A percentile compares a stretch with the other conserved stretches of the same genome.
These are phyloP conservation scores for Trichoderma koningii DNA, from an alignment of 2,329 filamentous ascomycete species.

Conservation along the genomic window DNA sequence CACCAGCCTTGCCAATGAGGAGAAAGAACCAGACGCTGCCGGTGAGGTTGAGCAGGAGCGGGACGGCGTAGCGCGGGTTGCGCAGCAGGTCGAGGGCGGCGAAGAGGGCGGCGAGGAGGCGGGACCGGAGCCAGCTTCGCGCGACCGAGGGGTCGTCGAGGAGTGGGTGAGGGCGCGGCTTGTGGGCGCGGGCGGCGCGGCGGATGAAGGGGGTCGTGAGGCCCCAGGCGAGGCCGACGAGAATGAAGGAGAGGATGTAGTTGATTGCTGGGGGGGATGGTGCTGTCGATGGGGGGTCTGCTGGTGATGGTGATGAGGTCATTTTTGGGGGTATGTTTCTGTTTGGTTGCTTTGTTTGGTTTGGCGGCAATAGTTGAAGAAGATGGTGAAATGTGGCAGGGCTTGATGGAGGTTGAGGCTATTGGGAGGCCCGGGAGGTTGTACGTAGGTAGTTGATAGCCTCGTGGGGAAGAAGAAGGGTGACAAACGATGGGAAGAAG, in stretches of 20 bases:
- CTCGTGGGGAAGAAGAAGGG: slow-evolving; percentile 4
- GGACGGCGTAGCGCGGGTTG: slow-evolving; percentile 82
- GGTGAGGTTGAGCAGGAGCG: slow-evolving; percentile 83
- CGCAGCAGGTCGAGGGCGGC: slow-evolving; percentile 75
- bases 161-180: slow-evolving; percentile 59
- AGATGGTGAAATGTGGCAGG: background rate
- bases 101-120: slow-evolving; percentile 67
- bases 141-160: slow-evolving; percentile 54
- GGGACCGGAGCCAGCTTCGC: slow-evolving; percentile 63
- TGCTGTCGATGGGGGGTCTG: slow-evolving; percentile 18
- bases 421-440: no score
- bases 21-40: slow-evolving; percentile 97
- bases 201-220: slow-evolving; percentile 92
- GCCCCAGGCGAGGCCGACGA: slow-evolving; percentile 91
- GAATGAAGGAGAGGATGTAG: slow-evolving; percentile 84
- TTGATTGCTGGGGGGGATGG: slow-evolving; percentile 62
- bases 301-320: background rate
- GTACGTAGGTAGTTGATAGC: background rate
- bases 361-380: no score
- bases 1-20: slow-evolving; percentile 87
- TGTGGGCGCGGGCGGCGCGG: slow-evolving; percentile 75
- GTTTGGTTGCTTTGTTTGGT: background rate
- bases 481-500: background rate
- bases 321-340: background rate
- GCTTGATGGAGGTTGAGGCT: no score